phyloP scores from a whole-genome alignment of 2,329 filamentous ascomycete genomes.

The Fusarium lateritium region DNA sequence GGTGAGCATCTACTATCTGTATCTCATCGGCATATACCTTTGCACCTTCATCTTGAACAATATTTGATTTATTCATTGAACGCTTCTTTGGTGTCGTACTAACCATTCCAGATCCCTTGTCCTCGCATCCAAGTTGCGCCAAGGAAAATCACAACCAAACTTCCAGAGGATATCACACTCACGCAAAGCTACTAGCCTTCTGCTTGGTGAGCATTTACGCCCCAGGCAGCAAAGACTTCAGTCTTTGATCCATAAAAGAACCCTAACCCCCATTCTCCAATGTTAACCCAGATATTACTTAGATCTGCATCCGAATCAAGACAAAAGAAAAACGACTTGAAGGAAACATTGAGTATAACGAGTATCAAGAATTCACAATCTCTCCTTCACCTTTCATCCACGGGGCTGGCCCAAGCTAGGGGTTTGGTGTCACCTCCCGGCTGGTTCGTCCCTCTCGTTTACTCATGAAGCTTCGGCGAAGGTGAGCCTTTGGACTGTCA shows the following conservation, averaged over 20 bases:
- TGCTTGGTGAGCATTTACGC: not conserved
- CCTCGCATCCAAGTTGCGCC: conserved; percentile 37
- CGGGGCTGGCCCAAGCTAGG: conserved; percentile 34
- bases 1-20: too few species aligned
- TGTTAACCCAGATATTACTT: conserved; percentile 24
- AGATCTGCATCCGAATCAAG: conserved; percentile 28
- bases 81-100: conserved; percentile 30
- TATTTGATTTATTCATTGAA: conserved; percentile 33
- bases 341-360: conserved; percentile 16
- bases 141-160: conserved; percentile 32
- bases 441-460: conserved; percentile 63
- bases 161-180: conserved; percentile 31
- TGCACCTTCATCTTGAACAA: not conserved
- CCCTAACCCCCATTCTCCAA: conserved; percentile 5
- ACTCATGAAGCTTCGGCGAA: conserved; percentile 69
- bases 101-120: conserved; percentile 9
- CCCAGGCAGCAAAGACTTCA: not conserved
- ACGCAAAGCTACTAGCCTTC: conserved; percentile 13
- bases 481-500: conserved; percentile 62
- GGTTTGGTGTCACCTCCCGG: conserved; percentile 62
- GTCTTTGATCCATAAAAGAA: conserved; percentile 25
- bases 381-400: not conserved
- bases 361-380: conserved; percentile 16
- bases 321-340: conserved; percentile 24
- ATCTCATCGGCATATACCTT: not conserved